Conservation (phyloP, 768 basidiomycete genomes). For the Fomitopsis pulvina region DNA sequence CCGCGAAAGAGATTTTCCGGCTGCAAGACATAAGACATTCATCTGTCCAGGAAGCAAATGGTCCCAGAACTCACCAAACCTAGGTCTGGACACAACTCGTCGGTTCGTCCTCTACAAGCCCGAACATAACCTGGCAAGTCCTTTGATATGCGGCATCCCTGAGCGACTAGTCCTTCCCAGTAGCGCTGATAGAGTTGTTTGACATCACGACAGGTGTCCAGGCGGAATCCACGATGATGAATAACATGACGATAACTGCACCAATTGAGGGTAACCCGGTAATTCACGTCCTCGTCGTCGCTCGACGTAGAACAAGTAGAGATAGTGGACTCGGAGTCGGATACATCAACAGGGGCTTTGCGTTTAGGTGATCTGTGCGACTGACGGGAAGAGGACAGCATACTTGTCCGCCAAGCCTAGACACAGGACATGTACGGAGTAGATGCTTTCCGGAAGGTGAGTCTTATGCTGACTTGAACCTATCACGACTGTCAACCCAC, state of each 20-base stretch:
- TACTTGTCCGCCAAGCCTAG: neutral
- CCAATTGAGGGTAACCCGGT: constrained; percentile 59
- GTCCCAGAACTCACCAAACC: constrained; percentile 48
- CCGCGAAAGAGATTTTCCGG: constrained; percentile 72
- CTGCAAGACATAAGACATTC: constrained; percentile 27
- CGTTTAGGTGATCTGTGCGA: neutral
- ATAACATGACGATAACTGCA: constrained; percentile 43
- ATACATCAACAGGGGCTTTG: neutral
- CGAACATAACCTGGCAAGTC: constrained; percentile 29
- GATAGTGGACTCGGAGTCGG: neutral
- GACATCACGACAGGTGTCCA: constrained; percentile 67
- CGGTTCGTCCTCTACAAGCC: constrained; percentile 31
- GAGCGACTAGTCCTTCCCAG: constrained; percentile 19
- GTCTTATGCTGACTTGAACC: no score
- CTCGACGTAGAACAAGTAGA: constrained; percentile 43
- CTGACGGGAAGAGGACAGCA: neutral
- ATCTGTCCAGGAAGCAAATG: neutral
- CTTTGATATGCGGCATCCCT: constrained; percentile 11
- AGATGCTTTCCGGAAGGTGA: neutral
- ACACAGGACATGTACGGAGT: neutral
- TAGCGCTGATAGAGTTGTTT: constrained; percentile 45
- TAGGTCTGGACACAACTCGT: constrained; percentile 64
- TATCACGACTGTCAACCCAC: no score
- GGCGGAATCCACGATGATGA: constrained; percentile 45
- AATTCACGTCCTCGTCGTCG: constrained; percentile 44